These are phyloP conservation scores for Kentomonas sorsogonicus DNA, from an alignment of 208 protist genomes.

Conservation along the genomic window DNA sequence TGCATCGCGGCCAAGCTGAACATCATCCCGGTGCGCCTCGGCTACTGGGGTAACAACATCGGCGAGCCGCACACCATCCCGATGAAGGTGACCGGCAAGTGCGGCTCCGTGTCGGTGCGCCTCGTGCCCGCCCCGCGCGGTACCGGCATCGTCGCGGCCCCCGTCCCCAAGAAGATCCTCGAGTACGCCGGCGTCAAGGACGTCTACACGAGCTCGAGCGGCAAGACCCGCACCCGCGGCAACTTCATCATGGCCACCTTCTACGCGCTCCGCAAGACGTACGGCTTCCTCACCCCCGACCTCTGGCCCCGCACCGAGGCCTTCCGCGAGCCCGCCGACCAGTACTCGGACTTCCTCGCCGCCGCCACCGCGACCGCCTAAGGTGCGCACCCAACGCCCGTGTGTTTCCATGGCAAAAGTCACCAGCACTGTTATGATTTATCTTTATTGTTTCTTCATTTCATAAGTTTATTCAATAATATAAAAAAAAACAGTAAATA, in stretches of 20 bases:
- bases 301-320: constrained; percentile 94
- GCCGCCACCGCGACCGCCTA: constrained; percentile 32
- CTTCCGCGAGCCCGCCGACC: constrained; percentile 89
- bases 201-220: constrained; percentile 97
- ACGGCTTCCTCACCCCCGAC: constrained; percentile 98
- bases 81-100: constrained; percentile 98
- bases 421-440: constrained; percentile 16
- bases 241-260: constrained; percentile 99
- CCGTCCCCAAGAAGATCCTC: constrained; percentile 98
- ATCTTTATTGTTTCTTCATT: constrained; percentile 18
- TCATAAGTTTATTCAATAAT: constrained; percentile 3
- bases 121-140: constrained; percentile 99
- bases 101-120: constrained; percentile 97
- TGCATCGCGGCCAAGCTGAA: constrained; percentile 98
- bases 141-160: constrained; percentile 98
- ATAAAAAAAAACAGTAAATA: constrained; percentile 4
- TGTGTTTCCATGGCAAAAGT: constrained; percentile 5
- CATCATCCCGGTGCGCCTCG: constrained; percentile 97
- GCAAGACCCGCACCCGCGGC: constrained; percentile 97
- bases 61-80: constrained; percentile 99
- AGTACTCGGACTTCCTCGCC: constrained; percentile 84
- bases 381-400: not conserved
- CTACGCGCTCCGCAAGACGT: constrained; percentile 96
- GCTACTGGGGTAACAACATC: constrained; percentile 99
- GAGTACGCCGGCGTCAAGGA: constrained; percentile 98